A percentile compares a stretch with the other conserved stretches of the same genome.
phyloP scores from a whole-genome alignment of 345 rosid genomes.

The Eucalyptus victrix region DNA sequence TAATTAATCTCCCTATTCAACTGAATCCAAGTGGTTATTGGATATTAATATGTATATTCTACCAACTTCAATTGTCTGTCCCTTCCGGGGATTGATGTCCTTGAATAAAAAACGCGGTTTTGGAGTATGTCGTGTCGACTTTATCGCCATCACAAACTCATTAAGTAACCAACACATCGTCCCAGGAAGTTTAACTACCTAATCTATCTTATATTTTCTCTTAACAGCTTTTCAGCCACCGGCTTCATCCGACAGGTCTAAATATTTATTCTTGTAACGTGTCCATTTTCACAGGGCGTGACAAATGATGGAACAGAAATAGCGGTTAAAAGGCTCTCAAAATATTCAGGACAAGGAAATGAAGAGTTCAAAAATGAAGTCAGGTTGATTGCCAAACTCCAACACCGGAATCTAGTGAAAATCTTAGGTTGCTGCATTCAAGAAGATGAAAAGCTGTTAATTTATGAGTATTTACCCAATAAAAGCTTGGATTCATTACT shows the following conservation, averaged over 20 bases:
- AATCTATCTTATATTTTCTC: background rate
- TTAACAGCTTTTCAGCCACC: background rate
- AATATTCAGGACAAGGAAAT: conserved; percentile 11
- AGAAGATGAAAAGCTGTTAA: conserved; percentile 35
- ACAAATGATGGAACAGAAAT: background rate
- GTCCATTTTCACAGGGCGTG: conserved; percentile 7
- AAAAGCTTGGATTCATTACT: conserved; percentile 26
- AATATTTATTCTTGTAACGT: background rate
- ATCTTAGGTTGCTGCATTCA: conserved; percentile 51
- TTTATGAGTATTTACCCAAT: conserved; percentile 40
- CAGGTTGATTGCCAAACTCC: conserved; percentile 28
- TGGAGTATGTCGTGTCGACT: background rate
- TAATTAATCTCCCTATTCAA: background rate
- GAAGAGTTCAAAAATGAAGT: conserved; percentile 23
- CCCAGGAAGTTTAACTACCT: background rate
- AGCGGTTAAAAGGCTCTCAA: conserved; percentile 13
- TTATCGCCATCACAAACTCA: background rate
- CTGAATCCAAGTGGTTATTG: background rate
- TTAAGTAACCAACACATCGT: background rate
- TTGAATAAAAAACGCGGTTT: background rate
- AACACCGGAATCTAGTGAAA: conserved; percentile 64
- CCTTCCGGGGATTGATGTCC: background rate
- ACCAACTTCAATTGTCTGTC: background rate
- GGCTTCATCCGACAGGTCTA: background rate
- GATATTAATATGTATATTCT: background rate